These are phyloP conservation scores for Phytophthora lateralis DNA, from an alignment of 352 stramenopile genomes.

Conservation along the genomic window DNA sequence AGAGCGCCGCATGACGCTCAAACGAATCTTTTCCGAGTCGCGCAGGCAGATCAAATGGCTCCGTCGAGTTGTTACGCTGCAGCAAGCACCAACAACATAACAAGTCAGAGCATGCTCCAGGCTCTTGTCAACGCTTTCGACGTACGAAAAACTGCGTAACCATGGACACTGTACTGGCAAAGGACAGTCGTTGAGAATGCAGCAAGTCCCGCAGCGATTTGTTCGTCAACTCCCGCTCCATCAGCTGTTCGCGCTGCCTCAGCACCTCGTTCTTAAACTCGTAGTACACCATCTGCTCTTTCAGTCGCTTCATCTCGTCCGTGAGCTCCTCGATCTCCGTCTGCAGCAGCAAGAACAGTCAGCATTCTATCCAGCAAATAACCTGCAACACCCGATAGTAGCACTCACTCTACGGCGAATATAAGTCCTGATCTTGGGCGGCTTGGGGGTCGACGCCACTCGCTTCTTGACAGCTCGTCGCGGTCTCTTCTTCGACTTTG, in stretches of 20 bases:
- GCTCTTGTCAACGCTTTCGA: background rate
- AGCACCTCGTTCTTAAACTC: constrained; percentile 10
- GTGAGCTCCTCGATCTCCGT: constrained; percentile 30
- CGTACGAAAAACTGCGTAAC: constrained; percentile 38
- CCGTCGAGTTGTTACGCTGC: constrained; percentile 22
- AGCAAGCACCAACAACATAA: background rate
- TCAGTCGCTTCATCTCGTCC: constrained; percentile 24
- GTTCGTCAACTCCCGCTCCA: constrained; percentile 25
- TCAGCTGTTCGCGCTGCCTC: constrained; percentile 21
- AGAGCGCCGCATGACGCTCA: constrained; percentile 18
- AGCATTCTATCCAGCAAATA: background rate
- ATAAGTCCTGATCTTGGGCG: constrained; percentile 33
- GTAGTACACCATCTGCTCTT: constrained; percentile 27
- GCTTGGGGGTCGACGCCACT: constrained; percentile 10
- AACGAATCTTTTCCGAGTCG: constrained; percentile 23
- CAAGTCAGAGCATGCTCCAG: background rate
- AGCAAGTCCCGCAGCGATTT: constrained; percentile 19
- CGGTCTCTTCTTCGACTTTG: constrained; percentile 9
- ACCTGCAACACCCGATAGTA: background rate
- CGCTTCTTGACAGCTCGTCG: constrained; percentile 12
- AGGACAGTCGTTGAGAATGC: constrained; percentile 25
- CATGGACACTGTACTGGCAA: constrained; percentile 34
- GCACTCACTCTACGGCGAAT: constrained; percentile 24
- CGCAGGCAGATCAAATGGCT: constrained; percentile 35
- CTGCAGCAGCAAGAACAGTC: constrained; percentile 8